These are phyloP conservation scores for Silene conica DNA, from an alignment of 148 eudicot genomes.

Conservation along the genomic window DNA sequence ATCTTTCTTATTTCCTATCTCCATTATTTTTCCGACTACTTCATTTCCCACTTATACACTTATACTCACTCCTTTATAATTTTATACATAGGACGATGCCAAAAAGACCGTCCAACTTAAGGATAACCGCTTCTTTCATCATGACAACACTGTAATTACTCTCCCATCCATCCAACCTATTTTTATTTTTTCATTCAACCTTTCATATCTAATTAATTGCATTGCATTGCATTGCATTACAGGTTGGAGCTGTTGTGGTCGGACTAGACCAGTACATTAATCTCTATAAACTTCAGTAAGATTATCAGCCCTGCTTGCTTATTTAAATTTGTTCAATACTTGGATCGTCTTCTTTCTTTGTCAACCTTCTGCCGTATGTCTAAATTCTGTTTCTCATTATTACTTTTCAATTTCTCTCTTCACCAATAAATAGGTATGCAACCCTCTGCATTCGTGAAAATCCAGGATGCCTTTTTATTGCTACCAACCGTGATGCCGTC, in stretches of 20 bases:
- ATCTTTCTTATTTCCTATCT: conserved; percentile 16
- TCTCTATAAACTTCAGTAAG: conserved; percentile 87
- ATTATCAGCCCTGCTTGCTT: not conserved
- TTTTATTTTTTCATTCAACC: not conserved
- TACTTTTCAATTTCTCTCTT: not conserved
- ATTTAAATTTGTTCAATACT: no score
- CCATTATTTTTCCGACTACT: not conserved
- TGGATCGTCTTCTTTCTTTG: no score
- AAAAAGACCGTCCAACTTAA: conserved; percentile 51
- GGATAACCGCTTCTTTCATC: conserved; percentile 53
- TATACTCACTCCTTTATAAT: not conserved
- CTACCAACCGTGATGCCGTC: conserved; percentile 86
- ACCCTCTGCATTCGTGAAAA: conserved; percentile 93
- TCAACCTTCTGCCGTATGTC: no score
- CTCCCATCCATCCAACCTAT: conserved; percentile 19
- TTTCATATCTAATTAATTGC: conserved; percentile 2
- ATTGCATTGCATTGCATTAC: conserved; percentile 31
- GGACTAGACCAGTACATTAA: conserved; percentile 82
- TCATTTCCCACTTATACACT: not conserved
- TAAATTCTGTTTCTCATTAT: no score
- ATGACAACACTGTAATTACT: conserved; percentile 67
- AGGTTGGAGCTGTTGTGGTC: conserved; percentile 98
- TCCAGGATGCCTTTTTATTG: conserved; percentile 95
- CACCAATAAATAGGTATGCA: conserved; percentile 67
- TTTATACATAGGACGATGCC: conserved; percentile 67